Percentiles rank a stretch among this genome's conserved stretches.
Evolutionary conservation across 129 eudicot species (phyloP).

Genomic region (Saposhnikovia divaricata): DNA sequence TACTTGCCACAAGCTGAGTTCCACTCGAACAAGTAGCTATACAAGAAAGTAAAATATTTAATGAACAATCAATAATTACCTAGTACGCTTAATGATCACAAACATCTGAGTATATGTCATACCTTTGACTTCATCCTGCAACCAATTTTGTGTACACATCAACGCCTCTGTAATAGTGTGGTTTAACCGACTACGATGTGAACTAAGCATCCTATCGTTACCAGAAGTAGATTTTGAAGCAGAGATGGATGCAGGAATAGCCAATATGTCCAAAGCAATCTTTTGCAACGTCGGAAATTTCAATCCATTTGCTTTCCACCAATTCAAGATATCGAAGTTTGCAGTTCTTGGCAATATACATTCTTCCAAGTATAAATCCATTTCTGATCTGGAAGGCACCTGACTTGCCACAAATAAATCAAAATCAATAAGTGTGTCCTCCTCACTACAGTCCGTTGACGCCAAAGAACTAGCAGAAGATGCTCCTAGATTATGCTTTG

Average conservation of each 20-base stretch:
- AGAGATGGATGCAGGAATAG: constrained; percentile 8
- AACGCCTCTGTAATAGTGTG: constrained; percentile 21
- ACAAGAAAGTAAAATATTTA: background rate
- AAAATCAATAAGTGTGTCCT: constrained; percentile 1
- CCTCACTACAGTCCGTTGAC: background rate
- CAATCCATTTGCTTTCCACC: constrained; percentile 16
- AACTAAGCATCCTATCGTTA: constrained; percentile 12
- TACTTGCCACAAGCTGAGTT: constrained; percentile 3
- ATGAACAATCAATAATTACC: background rate
- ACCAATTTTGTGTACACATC: constrained; percentile 20
- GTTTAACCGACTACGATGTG: constrained; percentile 9
- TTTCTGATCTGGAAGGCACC: constrained; percentile 1
- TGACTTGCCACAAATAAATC: constrained; percentile 15
- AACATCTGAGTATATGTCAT: background rate
- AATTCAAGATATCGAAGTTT: constrained; percentile 16
- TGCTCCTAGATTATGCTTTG: background rate
- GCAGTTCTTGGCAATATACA: constrained; percentile 2
- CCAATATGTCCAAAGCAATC: constrained; percentile 14
- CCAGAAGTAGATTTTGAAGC: constrained; percentile 16
- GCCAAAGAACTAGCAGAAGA: background rate
- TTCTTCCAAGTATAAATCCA: constrained; percentile 19
- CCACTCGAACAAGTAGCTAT: background rate
- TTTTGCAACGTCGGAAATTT: constrained; percentile 15
- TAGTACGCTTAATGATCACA: background rate
- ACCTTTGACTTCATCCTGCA: background rate